A percentile compares a stretch with the other conserved stretches of the same genome.
These are phyloP conservation scores for Hyphopichia pseudoburtonii DNA, from an alignment of 1,139 yeast genomes.

Conservation along the genomic window DNA sequence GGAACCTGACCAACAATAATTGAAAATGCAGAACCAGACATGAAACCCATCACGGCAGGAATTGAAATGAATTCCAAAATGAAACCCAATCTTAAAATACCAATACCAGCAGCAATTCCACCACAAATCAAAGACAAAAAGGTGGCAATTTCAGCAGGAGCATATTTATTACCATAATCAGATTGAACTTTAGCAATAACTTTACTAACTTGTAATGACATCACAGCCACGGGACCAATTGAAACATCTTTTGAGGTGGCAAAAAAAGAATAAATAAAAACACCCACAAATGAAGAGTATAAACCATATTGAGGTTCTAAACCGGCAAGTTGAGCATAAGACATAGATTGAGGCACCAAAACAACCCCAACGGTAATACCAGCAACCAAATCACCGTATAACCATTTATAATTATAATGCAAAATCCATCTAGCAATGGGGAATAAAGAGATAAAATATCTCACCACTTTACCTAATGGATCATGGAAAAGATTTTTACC, in stretches of 20 bases:
- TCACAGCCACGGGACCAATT: slow-evolving; percentile 96
- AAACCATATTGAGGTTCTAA: slow-evolving; percentile 82
- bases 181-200: slow-evolving; percentile 64
- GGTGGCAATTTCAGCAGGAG: slow-evolving; percentile 75
- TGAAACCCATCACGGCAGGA: slow-evolving; percentile 93
- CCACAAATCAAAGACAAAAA: slow-evolving; percentile 81
- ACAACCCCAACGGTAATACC: slow-evolving; percentile 94
- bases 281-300: slow-evolving; percentile 91
- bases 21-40: slow-evolving; percentile 89
- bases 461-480: slow-evolving; percentile 39
- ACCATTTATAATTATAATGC: slow-evolving; percentile 79
- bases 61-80: slow-evolving; percentile 84
- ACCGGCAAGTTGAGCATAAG: slow-evolving; percentile 86
- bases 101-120: slow-evolving; percentile 77
- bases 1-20: slow-evolving; percentile 87
- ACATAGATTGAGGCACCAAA: slow-evolving; percentile 93
- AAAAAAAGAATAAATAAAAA: slow-evolving; percentile 80
- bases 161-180: slow-evolving; percentile 39
- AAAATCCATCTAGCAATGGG: slow-evolving; percentile 83
- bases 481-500: slow-evolving; percentile 30
- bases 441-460: slow-evolving; percentile 64
- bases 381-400: slow-evolving; percentile 80
- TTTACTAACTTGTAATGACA: slow-evolving; percentile 84
- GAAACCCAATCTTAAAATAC: slow-evolving; percentile 82
- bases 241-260: slow-evolving; percentile 96